Evolutionary conservation across 495 filamentous ascomycete species (phyloP).

Genomic region (Elasticomyces elasticus): DNA sequence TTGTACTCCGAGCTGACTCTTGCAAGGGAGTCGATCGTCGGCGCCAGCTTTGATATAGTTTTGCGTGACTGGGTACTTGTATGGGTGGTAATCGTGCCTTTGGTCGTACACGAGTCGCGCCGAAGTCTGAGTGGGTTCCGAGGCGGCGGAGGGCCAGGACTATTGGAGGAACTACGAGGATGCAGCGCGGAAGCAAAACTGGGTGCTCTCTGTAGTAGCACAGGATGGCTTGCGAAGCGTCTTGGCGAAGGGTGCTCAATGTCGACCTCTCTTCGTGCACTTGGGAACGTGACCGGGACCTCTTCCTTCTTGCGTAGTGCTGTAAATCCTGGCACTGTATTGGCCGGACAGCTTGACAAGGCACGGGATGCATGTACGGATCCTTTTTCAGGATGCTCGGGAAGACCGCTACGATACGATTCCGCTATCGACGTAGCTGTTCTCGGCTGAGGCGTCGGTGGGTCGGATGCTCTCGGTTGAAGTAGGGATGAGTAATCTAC

Average conservation of each 20-base stretch:
- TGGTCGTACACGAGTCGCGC: slow-evolving; percentile 13
- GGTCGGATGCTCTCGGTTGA: slow-evolving; percentile 13
- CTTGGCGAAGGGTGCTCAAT: slow-evolving; percentile 19
- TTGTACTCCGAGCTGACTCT: slow-evolving; percentile 7
- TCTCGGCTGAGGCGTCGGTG: slow-evolving; percentile 15
- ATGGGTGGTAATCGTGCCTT: slow-evolving; percentile 10
- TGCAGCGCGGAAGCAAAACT: slow-evolving; percentile 16
- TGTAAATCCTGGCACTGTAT: not conserved
- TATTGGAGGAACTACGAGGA: slow-evolving; percentile 16
- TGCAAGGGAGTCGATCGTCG: slow-evolving; percentile 8
- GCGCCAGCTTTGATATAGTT: slow-evolving; percentile 8
- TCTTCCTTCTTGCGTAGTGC: slow-evolving; percentile 14
- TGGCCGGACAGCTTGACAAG: slow-evolving; percentile 4
- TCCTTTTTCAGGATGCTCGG: slow-evolving; percentile 6
- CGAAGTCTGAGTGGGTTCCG: slow-evolving; percentile 16
- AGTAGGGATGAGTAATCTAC: slow-evolving; percentile 3
- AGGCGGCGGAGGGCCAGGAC: slow-evolving; percentile 21
- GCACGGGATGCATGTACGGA: slow-evolving; percentile 8
- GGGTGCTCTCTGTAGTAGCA: slow-evolving; percentile 16
- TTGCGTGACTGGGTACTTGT: not conserved
- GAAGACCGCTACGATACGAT: slow-evolving; percentile 6
- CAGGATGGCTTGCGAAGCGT: slow-evolving; percentile 18
- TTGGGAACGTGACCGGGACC: slow-evolving; percentile 8
- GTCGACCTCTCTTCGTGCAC: slow-evolving; percentile 10
- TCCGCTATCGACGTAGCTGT: slow-evolving; percentile 18